Conservation (phyloP, 192 early-diverging fungal species). For the Lunasporangiospora selenospora region DNA sequence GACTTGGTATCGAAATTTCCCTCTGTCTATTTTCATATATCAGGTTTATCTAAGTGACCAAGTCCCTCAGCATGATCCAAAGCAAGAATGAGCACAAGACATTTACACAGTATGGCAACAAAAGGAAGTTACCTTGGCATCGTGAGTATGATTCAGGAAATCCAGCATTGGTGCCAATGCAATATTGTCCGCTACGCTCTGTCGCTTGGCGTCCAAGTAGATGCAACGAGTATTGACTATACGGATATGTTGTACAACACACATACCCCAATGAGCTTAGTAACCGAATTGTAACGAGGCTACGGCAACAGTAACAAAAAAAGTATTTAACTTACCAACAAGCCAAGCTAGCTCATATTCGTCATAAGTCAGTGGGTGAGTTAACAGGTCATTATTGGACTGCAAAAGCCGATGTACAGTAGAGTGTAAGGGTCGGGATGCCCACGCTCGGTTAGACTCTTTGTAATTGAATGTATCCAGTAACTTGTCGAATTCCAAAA, state of each 20-base stretch:
- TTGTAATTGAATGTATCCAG: too few relatives aligned
- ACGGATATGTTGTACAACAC: too few relatives aligned
- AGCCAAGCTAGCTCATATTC: slow-evolving; percentile 68
- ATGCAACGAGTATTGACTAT: slow-evolving; percentile 67
- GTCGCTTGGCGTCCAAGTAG: slow-evolving; percentile 52
- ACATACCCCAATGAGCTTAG: too few relatives aligned
- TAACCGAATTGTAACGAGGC: neutral
- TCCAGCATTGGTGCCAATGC: slow-evolving; percentile 79
- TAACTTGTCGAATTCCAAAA: neutral
- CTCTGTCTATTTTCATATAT: slow-evolving; percentile 59
- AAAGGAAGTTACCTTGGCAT: slow-evolving; percentile 53
- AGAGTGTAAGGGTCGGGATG: too few relatives aligned
- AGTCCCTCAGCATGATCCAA: too few relatives aligned
- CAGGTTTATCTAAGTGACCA: too few relatives aligned
- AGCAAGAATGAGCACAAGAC: too few relatives aligned
- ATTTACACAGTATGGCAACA: neutral
- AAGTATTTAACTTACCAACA: slow-evolving; percentile 53
- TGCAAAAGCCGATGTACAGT: too few relatives aligned
- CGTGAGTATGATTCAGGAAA: slow-evolving; percentile 74
- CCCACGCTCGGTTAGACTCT: too few relatives aligned
- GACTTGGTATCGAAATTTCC: slow-evolving; percentile 54
- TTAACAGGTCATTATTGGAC: slow-evolving; percentile 17
- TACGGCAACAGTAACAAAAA: neutral
- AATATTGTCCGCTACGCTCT: slow-evolving; percentile 57
- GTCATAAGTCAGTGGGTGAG: slow-evolving; percentile 34